A percentile compares a stretch with the other conserved stretches of the same genome.
These are phyloP conservation scores for Tinospora cordifolia DNA, from an alignment of 164 flowering plant genomes.

Conservation along the genomic window DNA sequence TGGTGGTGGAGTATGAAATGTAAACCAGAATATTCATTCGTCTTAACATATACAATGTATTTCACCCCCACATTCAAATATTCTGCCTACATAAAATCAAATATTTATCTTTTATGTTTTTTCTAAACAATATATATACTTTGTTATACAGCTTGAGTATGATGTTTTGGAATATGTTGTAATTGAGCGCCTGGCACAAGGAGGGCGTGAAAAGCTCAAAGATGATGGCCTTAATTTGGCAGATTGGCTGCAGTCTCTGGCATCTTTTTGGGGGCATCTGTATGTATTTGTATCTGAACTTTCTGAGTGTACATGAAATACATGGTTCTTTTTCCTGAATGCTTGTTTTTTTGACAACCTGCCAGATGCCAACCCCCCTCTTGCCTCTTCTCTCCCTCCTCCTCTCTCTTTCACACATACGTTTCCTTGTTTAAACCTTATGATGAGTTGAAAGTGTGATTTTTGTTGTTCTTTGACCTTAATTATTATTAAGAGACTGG, in stretches of 20 bases:
- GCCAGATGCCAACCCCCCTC: too few relatives aligned
- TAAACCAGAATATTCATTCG: too few relatives aligned
- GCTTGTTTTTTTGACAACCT: not conserved
- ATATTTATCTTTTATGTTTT: not conserved
- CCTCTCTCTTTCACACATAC: too few relatives aligned
- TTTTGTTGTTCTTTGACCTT: too few relatives aligned
- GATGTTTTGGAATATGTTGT: slow-evolving; percentile 97
- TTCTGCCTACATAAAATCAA: too few relatives aligned
- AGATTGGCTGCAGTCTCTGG: slow-evolving; percentile 98
- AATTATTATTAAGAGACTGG: too few relatives aligned
- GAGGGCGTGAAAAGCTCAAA: slow-evolving; percentile 90
- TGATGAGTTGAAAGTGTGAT: too few relatives aligned
- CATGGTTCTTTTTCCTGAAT: not conserved
- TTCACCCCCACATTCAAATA: too few relatives aligned
- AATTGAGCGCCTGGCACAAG: slow-evolving; percentile 92
- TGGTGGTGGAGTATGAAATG: too few relatives aligned
- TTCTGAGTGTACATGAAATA: slow-evolving; percentile 5
- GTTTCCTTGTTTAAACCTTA: too few relatives aligned
- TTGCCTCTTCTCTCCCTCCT: too few relatives aligned
- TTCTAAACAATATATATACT: slow-evolving; percentile 5
- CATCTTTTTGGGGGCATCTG: slow-evolving; percentile 99
- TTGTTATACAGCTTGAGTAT: slow-evolving; percentile 73
- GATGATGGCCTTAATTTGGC: slow-evolving; percentile 97
- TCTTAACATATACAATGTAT: too few relatives aligned
- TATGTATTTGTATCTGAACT: slow-evolving; percentile 37